Evolutionary conservation across 495 filamentous ascomycete genomes (phyloP), one percentile per base, ranked within the genome.

Genomic region (Penicillium bialowiezense): DNA sequence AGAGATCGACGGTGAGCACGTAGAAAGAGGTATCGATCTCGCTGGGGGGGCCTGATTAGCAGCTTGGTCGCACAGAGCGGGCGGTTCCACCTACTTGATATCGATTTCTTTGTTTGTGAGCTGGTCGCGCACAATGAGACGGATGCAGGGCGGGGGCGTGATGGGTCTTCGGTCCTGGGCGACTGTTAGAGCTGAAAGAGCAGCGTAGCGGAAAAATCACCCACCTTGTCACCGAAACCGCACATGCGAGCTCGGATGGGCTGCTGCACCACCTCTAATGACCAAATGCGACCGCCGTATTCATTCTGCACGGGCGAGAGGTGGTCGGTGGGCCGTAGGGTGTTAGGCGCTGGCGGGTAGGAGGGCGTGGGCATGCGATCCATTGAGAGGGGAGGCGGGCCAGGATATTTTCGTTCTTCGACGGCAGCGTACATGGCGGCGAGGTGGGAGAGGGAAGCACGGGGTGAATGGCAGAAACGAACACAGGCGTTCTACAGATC

Each of bases 221-320:
- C 29, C 65, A 95, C 91, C 80, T 98, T 98, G 68, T 98, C 93
- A 45, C 93, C 93, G 75, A 97, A 98, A 2, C 93, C 93, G 75
- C 93, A 98, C 93, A 98, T 98, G 41, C 93, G 88, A 54, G 93
- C 93, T 44, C 93, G 86, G 53, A 90, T 77, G 41, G 93, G 93
- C 63, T 98, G 93, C 69, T 98, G 93, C 44, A 89, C 86, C 45
- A 97, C 88, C 52, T 84, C 75, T 45, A 98, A 77, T 40, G 86
- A 88, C 76, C 70, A 83, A 23, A 73, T 70, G 10, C 74, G 74
- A 44, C 74, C 75, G 26, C 76, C 76, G 33, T 71, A 65, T 4
- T 64, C 52, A 19, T 70, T 72, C 10, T 67, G 58, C 8, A 75
- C 51, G 12, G 73, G 65, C 8, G 65, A 63, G 9, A 74, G 57